Percentiles rank a stretch among this genome's conserved stretches.
Conservation (phyloP, 148 eudicot genomes). For the Rhododendron simsii region DNA sequence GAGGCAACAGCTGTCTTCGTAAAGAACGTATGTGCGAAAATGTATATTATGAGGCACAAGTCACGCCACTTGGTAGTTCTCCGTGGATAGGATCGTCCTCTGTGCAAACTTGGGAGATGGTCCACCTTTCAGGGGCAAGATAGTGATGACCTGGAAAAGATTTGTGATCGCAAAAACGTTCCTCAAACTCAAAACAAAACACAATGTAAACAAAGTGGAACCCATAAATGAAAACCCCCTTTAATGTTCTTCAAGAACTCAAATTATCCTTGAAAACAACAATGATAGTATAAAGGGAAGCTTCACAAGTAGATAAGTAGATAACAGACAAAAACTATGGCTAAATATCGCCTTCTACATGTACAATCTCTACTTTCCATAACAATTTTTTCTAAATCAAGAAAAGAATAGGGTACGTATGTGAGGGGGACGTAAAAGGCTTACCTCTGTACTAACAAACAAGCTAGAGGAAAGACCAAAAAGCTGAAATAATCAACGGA, state of each 20-base stretch:
- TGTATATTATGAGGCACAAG: not conserved
- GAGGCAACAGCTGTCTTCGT: not conserved
- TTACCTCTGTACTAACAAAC: not conserved
- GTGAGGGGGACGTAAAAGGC: not conserved
- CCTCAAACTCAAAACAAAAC: not conserved
- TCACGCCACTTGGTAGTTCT: slow-evolving; percentile 82
- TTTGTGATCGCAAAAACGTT: not conserved
- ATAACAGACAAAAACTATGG: not conserved
- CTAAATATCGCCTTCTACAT: not conserved
- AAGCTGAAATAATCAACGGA: not conserved
- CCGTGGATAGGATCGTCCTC: slow-evolving; percentile 61
- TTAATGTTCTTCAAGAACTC: not conserved
- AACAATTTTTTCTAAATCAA: too few relatives aligned
- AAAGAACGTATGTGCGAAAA: not conserved
- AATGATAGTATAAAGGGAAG: not conserved
- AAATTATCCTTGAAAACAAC: not conserved
- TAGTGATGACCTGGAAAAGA: slow-evolving; percentile 54
- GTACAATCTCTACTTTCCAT: not conserved
- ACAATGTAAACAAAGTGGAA: not conserved
- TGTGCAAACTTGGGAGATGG: slow-evolving; percentile 73
- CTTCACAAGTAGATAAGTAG: not conserved
- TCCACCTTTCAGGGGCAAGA: slow-evolving; percentile 78
- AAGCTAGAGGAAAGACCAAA: not conserved
- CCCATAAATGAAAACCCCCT: not conserved
- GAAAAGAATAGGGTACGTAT: too few relatives aligned